Base-by-base conservation (phyloP, 2,329 filamentous ascomycete species). In the Periconia sp. region DNA sequence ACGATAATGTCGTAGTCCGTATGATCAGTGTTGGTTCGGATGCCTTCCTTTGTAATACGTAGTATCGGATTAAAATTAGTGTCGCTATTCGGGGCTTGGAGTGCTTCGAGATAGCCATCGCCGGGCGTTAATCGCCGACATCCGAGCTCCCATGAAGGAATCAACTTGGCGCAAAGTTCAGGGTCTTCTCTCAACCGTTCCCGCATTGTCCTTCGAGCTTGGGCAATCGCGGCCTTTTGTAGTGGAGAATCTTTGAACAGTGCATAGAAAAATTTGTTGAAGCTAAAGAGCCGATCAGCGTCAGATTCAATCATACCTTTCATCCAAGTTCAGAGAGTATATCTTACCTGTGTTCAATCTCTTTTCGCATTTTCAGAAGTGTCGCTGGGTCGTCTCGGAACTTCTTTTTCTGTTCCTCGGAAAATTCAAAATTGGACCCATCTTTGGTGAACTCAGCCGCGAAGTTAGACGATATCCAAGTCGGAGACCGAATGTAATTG, bases 251-350 rank as follows among this genome's bases (percentile, higher is more conserved):
- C 30, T 34, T 40, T 40, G 13, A 26, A 7, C 9, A n/a, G n/a
- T n/a, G n/a, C n/a, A n/a, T n/a, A 13, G 26, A 29, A 29, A 13
- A 11, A 6, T 11, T 5, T 8, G n/a, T 29, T 8, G 19, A 34
- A 19, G 72, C 71, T 15, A 74, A 44, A 4, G 62, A 65, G 25
- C 68, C 74, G 7, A 60, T 68, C 0, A 71, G n/a, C 4, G 13
- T 7, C 17, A 26, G 16, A 32, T 23, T 10, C 10, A 23, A 34
- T n/a, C n/a, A n/a, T n/a, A n/a, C n/a, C n/a, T n/a, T n/a, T n/a
- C 15, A 13, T 29, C 35, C 23, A n/a, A 22, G 28, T 12, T n/a
- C 15, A 25, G 36, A 40, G 18, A 15, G 22, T 16, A 29, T 35
- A 23, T 42, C 29, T 13, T 15, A 11, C 17, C 24, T 23, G 13